Evolutionary conservation across 164 flowering plant species (phyloP).

Genomic region (Platanus orientalis): DNA sequence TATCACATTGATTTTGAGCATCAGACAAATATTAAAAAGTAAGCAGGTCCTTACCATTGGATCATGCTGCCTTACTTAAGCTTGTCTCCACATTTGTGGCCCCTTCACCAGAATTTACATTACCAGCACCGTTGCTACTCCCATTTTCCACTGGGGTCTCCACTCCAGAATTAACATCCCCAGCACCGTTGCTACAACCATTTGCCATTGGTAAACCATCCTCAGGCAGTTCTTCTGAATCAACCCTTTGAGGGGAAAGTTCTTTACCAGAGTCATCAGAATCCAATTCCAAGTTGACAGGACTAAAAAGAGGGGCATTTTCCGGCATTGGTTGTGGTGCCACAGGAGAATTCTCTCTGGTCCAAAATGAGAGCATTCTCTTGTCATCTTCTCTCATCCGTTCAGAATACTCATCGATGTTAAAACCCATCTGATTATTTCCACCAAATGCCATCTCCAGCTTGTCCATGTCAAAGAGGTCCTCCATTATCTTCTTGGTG

Average conservation of each 20-base stretch:
- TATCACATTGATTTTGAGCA: background rate
- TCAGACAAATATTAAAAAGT: background rate
- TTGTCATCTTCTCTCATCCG: slow-evolving; percentile 86
- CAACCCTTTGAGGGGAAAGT: slow-evolving; percentile 16
- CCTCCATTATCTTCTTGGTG: slow-evolving; percentile 67
- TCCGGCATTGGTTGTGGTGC: slow-evolving; percentile 14
- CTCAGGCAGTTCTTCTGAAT: slow-evolving; percentile 15
- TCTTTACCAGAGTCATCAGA: slow-evolving; percentile 34
- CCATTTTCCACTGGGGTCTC: background rate
- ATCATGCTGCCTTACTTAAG: slow-evolving; percentile 4
- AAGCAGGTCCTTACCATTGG: background rate
- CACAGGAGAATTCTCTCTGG: slow-evolving; percentile 18
- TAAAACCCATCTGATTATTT: slow-evolving; percentile 44
- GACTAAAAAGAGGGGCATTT: slow-evolving; percentile 15
- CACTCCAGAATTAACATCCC: slow-evolving; percentile 13
- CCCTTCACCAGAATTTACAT: slow-evolving; percentile 13
- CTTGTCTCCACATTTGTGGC: slow-evolving; percentile 5
- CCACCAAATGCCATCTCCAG: slow-evolving; percentile 88
- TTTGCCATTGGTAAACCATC: background rate
- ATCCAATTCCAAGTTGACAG: slow-evolving; percentile 28
- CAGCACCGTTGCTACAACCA: background rate
- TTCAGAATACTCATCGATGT: slow-evolving; percentile 61
- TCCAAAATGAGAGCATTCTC: slow-evolving; percentile 48
- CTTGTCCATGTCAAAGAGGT: slow-evolving; percentile 67
- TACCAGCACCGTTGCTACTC: background rate